Base-by-base conservation (phyloP, 2,329 filamentous ascomycete genomes). In the Fusarium fracticaudum region DNA sequence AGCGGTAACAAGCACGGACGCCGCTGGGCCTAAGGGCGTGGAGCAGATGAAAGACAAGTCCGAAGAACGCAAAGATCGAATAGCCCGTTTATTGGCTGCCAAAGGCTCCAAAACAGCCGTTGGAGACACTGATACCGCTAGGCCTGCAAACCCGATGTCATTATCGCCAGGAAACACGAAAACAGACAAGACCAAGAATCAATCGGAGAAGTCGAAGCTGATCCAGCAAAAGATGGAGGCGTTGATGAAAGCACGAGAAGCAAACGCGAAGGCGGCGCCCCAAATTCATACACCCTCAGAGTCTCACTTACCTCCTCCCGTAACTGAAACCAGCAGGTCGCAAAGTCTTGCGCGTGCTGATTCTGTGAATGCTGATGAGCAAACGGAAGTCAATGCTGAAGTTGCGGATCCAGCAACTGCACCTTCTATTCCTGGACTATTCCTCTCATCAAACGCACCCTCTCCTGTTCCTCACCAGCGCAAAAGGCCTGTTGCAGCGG, bases 191-290 rank as follows among this genome's bases (percentile, higher is more conserved):
- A 69, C 58, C 20, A 81, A 77, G 59, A 71, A 54, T 55, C 81
- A 92, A 78, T 90, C 89, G 24, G 89, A 94, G 73, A 97, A 93
- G 69, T 93, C 94, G 65, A 88, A 87, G 67, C 84, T 95, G 38
- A 87, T 95, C 53, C 91, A 94, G 73, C 90, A 94, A 79, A 94
- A 94, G 75, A 91, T 97, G 79, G 93, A 94, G 68, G 92, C 92
- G 29, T 84, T 96, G 29, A 90, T 91, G 75, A 91, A 90, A 76
- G 84, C 87, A 41, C 85, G 88, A 38, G 85, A 88, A 77, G 83
- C 81, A 10, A 83, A 82, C 54, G 80, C 81, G 44, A 82, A 81
- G 33, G 62, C 61, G 44, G 33, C 64, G 17, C 15, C 61, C 31
- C 57, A 62, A 24, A 45, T 44, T 20, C 61, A 31, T 22, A 17